Percentiles rank a stretch among this genome's conserved stretches.
These are phyloP conservation scores for Euclidium syriacum DNA, from an alignment of 345 rosid genomes.

Conservation along the genomic window DNA sequence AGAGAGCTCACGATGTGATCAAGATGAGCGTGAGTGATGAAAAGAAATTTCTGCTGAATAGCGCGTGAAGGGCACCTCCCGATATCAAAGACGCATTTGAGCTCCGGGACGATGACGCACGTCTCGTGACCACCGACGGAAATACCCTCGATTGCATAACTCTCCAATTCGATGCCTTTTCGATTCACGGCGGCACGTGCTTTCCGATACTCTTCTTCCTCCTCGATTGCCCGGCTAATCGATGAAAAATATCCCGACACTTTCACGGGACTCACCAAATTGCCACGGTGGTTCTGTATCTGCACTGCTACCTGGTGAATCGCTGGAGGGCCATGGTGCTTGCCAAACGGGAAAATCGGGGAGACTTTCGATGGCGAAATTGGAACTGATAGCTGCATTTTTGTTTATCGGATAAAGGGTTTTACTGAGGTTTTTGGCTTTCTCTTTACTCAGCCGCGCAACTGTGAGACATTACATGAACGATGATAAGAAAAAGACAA, in stretches of 20 bases:
- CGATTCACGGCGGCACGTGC: conserved; percentile 80
- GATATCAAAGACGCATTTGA: conserved; percentile 89
- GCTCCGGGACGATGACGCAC: conserved; percentile 77
- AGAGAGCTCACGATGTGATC: conserved; percentile 69
- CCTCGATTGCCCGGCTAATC: conserved; percentile 68
- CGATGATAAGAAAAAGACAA: too few relatives aligned
- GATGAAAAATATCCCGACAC: conserved; percentile 55
- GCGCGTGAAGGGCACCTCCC: conserved; percentile 89
- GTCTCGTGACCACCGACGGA: conserved; percentile 92
- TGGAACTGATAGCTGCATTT: conserved; percentile 25
- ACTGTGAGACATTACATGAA: too few relatives aligned
- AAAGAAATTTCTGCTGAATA: conserved; percentile 86
- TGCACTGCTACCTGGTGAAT: conserved; percentile 10
- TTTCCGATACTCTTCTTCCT: conserved; percentile 82
- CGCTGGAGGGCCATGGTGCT: conserved; percentile 4
- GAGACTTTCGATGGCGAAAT: conserved; percentile 10
- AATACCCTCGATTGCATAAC: conserved; percentile 71
- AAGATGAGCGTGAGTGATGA: conserved; percentile 91
- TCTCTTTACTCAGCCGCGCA: too few relatives aligned
- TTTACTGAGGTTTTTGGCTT: conserved; percentile 18
- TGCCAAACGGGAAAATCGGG: conserved; percentile 12
- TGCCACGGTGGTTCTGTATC: conserved; percentile 14
- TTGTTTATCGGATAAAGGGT: conserved; percentile 1
- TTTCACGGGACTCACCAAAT: conserved; percentile 30
- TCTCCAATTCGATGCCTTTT: conserved; percentile 68